phyloP scores from a whole-genome alignment of 805 yeast species.

The Lipomyces yamadae region DNA sequence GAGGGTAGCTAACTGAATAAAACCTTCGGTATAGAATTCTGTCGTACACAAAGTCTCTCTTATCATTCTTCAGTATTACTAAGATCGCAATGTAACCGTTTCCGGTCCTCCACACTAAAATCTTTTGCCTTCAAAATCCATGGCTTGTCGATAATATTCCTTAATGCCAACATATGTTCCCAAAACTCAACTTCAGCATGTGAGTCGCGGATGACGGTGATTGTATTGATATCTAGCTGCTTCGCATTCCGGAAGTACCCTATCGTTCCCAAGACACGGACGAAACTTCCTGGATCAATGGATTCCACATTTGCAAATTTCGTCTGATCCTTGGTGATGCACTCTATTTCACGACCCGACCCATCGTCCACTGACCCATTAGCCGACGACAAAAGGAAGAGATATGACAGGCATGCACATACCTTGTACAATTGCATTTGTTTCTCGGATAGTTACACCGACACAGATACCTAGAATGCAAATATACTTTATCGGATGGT shows the following conservation, averaged over 20 bases:
- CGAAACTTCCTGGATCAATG: constrained; percentile 1
- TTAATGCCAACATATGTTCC: not conserved
- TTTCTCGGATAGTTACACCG: constrained; percentile 3
- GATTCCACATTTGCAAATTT: not conserved
- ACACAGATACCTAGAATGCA: constrained; percentile 20
- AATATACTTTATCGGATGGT: constrained; percentile 28
- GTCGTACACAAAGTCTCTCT: not conserved
- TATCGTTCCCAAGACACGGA: constrained; percentile 9
- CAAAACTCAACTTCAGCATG: constrained; percentile 8
- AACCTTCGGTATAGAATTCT: not conserved
- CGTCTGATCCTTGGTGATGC: not conserved
- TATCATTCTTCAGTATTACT: not conserved
- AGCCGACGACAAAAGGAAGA: not conserved
- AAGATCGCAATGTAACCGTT: not conserved
- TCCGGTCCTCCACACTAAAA: not conserved
- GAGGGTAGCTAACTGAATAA: not conserved
- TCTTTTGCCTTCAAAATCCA: not conserved
- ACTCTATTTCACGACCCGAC: constrained; percentile 11
- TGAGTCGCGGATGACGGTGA: not conserved
- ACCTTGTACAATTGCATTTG: not conserved
- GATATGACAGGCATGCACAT: not conserved
- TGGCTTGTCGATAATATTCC: constrained; percentile 7
- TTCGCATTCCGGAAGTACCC: not conserved
- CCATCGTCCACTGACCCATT: constrained; percentile 16
- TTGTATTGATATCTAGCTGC: not conserved